Evolutionary conservation across 2,329 filamentous ascomycete species (phyloP).

Genomic region (Verticillium isaacii): DNA sequence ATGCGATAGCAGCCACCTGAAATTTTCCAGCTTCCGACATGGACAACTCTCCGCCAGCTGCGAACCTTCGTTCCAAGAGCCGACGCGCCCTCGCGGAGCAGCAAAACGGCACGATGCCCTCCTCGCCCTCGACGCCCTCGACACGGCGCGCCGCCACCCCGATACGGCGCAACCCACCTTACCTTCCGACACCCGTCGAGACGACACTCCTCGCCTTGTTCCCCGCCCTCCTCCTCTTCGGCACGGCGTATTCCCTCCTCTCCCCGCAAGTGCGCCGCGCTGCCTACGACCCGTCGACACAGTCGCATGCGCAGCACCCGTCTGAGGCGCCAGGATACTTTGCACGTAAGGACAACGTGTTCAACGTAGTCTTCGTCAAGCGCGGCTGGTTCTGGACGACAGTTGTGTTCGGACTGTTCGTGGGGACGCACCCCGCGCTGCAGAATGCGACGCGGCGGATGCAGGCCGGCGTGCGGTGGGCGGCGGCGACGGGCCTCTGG

Average conservation of each 20-base stretch:
- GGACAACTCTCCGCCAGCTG: constrained; percentile 10
- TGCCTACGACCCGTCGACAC: constrained; percentile 56
- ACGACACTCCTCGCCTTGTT: constrained; percentile 63
- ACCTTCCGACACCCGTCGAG: constrained; percentile 67
- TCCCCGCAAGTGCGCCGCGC: constrained; percentile 65
- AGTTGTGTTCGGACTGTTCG: constrained; percentile 64
- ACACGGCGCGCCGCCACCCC: constrained; percentile 6
- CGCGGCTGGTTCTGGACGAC: constrained; percentile 91
- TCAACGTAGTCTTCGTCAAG: constrained; percentile 94
- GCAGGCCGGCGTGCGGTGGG: constrained; percentile 65
- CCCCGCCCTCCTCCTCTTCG: constrained; percentile 72
- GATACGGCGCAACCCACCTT: constrained; percentile 44
- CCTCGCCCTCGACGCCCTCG: constrained; percentile 5
- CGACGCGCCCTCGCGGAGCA: constrained; percentile 14
- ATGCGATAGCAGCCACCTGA: background rate
- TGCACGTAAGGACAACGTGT: constrained; percentile 85
- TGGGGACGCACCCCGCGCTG: constrained; percentile 61
- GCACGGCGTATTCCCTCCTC: constrained; percentile 73
- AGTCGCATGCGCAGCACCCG: constrained; percentile 57
- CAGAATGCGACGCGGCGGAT: constrained; percentile 30
- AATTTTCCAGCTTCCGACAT: constrained; percentile 1
- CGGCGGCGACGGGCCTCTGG: constrained; percentile 72
- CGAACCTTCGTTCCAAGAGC: constrained; percentile 11
- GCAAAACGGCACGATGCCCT: constrained; percentile 5
- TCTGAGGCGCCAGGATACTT: constrained; percentile 74